These are phyloP conservation scores for Colletotrichum sp. DNA, from an alignment of 2,329 filamentous ascomycete genomes.

Conservation along the genomic window DNA sequence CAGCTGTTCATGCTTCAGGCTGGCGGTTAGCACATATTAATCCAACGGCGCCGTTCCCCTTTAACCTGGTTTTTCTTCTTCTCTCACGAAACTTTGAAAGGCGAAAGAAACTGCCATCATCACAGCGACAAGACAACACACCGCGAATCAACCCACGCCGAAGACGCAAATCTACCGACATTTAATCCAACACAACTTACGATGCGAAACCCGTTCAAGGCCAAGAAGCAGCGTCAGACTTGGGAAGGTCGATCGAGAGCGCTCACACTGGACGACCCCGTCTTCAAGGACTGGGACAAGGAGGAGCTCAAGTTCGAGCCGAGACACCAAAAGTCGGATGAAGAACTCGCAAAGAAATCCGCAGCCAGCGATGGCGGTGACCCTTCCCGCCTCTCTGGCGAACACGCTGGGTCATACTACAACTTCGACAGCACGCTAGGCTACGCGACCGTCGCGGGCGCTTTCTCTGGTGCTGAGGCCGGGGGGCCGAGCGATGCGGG, in stretches of 20 bases:
- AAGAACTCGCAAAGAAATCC: not conserved
- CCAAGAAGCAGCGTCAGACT: not conserved
- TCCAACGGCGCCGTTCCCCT: not conserved
- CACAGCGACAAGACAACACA: not conserved
- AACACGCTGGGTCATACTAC: not conserved
- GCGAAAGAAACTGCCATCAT: not conserved
- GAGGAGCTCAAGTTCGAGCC: not conserved
- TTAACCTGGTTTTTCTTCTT: not conserved
- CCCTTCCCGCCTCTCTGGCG: not conserved
- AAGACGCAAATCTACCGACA: not conserved
- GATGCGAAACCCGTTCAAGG: not conserved
- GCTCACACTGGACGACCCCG: not conserved
- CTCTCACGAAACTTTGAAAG: not conserved
- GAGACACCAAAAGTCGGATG: not conserved
- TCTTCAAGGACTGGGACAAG: not conserved
- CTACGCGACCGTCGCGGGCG: not conserved
- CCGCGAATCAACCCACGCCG: not conserved
- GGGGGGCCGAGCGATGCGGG: not conserved
- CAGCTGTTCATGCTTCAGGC: not conserved
- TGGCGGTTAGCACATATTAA: not conserved
- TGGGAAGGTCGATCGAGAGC: not conserved
- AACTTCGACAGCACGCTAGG: not conserved
- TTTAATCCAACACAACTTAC: not conserved
- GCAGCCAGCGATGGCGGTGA: not conserved
- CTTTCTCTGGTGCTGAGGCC: not conserved